phyloP scores from a whole-genome alignment of 345 rosid genomes.

The Citrus reticulata region DNA sequence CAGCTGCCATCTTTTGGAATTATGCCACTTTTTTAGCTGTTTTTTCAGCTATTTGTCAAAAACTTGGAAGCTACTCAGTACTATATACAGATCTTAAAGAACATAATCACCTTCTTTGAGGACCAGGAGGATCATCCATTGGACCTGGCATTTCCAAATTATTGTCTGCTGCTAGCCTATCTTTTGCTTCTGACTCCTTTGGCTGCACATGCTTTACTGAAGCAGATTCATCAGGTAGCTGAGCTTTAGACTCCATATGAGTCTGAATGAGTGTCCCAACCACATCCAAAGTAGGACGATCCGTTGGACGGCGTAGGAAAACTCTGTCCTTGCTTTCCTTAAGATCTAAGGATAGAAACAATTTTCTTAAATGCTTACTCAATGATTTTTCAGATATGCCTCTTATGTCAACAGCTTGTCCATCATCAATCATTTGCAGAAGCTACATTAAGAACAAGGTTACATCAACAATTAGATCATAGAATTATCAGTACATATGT shows the following conservation, averaged over 20 bases:
- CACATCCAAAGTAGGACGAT: constrained; percentile 48
- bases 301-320: constrained; percentile 49
- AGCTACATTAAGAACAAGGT: constrained; percentile 40
- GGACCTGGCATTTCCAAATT: constrained; percentile 22
- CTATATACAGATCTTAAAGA: background rate
- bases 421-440: constrained; percentile 79
- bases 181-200: constrained; percentile 14
- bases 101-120: constrained; percentile 56
- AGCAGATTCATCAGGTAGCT: constrained; percentile 20
- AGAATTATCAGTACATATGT: background rate
- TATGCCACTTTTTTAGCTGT: background rate
- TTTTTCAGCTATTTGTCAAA: background rate
- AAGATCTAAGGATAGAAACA: constrained; percentile 60
- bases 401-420: constrained; percentile 91
- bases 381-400: constrained; percentile 69
- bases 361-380: constrained; percentile 59
- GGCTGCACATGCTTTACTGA: constrained; percentile 25
- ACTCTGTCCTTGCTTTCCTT: constrained; percentile 70
- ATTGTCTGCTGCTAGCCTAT: constrained; percentile 25
- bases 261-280: constrained; percentile 58
- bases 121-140: constrained; percentile 44
- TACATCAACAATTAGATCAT: background rate
- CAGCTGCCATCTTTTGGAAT: background rate
- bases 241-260: constrained; percentile 33
- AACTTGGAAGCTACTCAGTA: background rate